Conservation (phyloP, 1,139 yeast genomes). For the Yamadazyma epiphylla region DNA sequence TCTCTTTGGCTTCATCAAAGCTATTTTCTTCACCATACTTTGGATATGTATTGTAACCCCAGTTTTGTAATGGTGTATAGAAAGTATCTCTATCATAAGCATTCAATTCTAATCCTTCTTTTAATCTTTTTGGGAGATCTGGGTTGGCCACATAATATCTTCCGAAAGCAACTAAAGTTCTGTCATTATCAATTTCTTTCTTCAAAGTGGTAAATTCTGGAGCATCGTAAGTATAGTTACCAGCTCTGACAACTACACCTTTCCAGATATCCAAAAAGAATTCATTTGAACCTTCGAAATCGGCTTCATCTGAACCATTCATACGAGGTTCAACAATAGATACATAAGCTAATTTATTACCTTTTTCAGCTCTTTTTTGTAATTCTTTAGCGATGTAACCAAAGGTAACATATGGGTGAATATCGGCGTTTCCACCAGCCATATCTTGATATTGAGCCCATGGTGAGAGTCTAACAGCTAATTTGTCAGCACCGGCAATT, state of each 20-base stretch:
- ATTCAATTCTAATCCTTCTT: conserved; percentile 11
- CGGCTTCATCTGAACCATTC: conserved; percentile 11
- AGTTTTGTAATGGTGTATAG: conserved; percentile 13
- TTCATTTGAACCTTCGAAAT: conserved; percentile 19
- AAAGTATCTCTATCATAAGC: conserved; percentile 21
- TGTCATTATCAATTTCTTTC: conserved; percentile 25
- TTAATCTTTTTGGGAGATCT: conserved; percentile 38
- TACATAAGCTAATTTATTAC: conserved; percentile 43
- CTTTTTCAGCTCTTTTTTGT: conserved; percentile 33
- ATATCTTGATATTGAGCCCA: conserved; percentile 41
- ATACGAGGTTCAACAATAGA: conserved; percentile 48
- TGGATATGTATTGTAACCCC: conserved; percentile 12
- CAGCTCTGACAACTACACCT: conserved; percentile 45
- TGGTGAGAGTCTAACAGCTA: conserved; percentile 64
- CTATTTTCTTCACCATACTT: conserved; percentile 5
- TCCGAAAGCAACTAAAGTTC: conserved; percentile 45
- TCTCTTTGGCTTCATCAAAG: conserved; percentile 14
- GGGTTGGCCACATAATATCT: conserved; percentile 48
- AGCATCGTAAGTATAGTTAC: conserved; percentile 29
- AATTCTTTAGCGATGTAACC: conserved; percentile 33
- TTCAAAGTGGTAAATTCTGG: conserved; percentile 15
- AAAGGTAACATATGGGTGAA: conserved; percentile 32
- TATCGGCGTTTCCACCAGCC: conserved; percentile 27
- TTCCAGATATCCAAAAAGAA: conserved; percentile 41
- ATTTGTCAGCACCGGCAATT: conserved; percentile 47